Base-by-base conservation (phyloP, 495 filamentous ascomycete species). In the Glarea lozoyensis region DNA sequence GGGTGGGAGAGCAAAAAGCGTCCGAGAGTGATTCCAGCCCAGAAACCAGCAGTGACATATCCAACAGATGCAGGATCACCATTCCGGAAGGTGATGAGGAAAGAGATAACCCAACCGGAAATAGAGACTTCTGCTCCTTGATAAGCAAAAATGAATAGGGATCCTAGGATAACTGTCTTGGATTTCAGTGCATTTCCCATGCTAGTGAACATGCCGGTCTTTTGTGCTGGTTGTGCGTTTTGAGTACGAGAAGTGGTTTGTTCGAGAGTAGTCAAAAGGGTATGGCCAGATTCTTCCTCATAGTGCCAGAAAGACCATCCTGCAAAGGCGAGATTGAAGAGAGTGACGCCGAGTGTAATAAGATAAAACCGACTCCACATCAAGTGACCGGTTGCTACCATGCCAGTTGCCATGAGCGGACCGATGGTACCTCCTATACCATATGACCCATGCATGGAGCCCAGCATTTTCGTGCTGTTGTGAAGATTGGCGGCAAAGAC, bases 41-140 rank as follows among this genome's bases (percentile, higher is more conserved):
- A 89, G 61, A 89, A 93, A 3, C 85, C 86, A 0, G 84, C 68
- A 16, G 83, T 88, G 2, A 90, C 85, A 56, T 88, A 89, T 12
- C 87, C 86, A 7, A 88, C 81, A 2, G 66, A 62, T 6, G 69
- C 61, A 2, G 82, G 81, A 44, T 79, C 63, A 10, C 82, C 83
- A 52, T 74, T 60, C 15, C 86, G 82, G 43, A 76, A 72, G 24
- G 64, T 72, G 57, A 88, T 83, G 24, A 89, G 61, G 65, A 86
- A 88, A 3, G 81, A 82, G 34, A 88, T 84, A 12, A 88, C 78
- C 88, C 84, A 93, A 17, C 84, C 79, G 41, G 83, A 85, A 52
- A 85, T 78, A 15, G 75, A 78, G 4, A 87, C 83, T 56, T 88
- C 84, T 25, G 81, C 82, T 22, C 82, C 84, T 56, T 88, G 84